These are phyloP conservation scores for Metschnikowia shivogae DNA, from an alignment of 805 yeast genomes.

Conservation along the genomic window DNA sequence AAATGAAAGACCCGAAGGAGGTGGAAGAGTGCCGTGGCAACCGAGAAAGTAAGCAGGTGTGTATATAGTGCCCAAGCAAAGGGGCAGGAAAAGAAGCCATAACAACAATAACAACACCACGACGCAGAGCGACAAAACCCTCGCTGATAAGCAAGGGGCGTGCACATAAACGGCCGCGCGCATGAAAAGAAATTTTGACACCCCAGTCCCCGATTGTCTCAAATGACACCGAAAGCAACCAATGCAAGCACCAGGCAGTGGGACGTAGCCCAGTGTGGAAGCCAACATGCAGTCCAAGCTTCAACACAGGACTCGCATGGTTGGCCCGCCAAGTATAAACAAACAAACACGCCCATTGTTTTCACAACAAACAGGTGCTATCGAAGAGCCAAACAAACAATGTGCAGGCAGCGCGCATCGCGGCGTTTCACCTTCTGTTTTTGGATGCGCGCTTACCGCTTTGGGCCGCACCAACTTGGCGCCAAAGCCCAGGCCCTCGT, in stretches of 20 bases:
- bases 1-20: not conserved
- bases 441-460: constrained; percentile 2
- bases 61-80: too few species aligned
- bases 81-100: too few species aligned
- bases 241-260: not conserved
- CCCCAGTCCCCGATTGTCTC: not conserved
- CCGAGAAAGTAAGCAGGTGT: too few species aligned
- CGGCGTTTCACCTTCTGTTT: not conserved
- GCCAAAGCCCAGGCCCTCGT: not conserved
- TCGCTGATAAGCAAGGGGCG: not conserved
- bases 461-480: not conserved
- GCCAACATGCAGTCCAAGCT: not conserved
- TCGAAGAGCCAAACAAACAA: not conserved
- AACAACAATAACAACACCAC: not conserved
- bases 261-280: not conserved
- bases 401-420: not conserved
- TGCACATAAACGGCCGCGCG: not conserved
- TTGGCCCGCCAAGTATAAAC: not conserved
- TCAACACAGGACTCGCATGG: not conserved
- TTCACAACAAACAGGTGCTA: not conserved
- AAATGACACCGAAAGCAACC: not conserved
- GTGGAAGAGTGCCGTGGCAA: not conserved
- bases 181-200: not conserved
- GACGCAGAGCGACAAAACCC: not conserved
- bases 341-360: not conserved